phyloP scores from a whole-genome alignment of 108 stramenopile species.

The Nannochloropsis gaditana region DNA sequence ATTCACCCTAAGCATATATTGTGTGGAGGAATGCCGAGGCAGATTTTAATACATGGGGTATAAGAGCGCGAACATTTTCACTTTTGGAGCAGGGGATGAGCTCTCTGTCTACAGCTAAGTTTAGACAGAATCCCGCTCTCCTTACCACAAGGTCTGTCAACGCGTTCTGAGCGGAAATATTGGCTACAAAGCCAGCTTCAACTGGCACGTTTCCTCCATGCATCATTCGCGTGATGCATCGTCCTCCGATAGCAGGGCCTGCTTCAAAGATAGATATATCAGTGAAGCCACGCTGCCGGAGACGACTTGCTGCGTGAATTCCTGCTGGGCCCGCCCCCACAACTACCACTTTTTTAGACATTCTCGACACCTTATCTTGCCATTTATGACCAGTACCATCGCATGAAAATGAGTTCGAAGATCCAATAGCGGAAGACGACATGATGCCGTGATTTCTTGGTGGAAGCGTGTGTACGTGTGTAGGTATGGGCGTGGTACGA shows the following conservation, averaged over 20 bases:
- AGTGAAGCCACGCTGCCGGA: neutral
- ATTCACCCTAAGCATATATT: neutral
- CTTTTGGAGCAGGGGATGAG: too few relatives aligned
- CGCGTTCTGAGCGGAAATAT: neutral
- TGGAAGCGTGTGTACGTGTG: too few relatives aligned
- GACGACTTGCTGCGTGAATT: neutral
- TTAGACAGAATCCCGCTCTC: neutral
- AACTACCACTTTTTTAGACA: neutral
- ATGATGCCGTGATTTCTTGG: too few relatives aligned
- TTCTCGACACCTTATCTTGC: neutral
- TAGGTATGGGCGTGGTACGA: too few relatives aligned
- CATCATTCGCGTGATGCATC: neutral
- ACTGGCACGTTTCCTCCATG: neutral
- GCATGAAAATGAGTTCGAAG: too few relatives aligned
- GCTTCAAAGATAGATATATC: constrained; percentile 13
- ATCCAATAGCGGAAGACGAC: too few relatives aligned
- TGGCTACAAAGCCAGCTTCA: neutral
- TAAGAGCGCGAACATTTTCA: too few relatives aligned
- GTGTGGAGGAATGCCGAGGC: neutral
- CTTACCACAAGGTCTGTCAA: neutral
- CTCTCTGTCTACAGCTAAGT: too few relatives aligned
- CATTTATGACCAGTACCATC: neutral
- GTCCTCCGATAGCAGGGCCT: neutral
- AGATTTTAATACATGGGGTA: neutral
- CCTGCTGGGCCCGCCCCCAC: neutral